Evolutionary conservation across 768 basidiomycete species (phyloP), one percentile per base, ranked within the genome.

Genomic region (Phaeotremella skinneri): DNA sequence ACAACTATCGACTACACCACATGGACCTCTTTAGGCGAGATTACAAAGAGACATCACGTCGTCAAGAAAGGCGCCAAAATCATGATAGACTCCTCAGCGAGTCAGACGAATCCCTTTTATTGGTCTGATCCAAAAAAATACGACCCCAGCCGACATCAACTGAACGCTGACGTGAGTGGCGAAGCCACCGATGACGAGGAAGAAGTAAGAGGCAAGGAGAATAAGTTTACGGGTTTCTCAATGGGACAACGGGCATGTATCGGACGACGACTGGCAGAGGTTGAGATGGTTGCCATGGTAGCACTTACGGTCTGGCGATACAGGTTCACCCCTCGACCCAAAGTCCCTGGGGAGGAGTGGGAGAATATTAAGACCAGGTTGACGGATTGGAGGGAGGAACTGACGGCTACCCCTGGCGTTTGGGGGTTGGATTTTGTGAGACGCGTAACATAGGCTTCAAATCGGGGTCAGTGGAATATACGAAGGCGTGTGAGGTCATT

Each of bases 221-320:
- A 45, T 23, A 23, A 45, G 6, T 67, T 58, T 27, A 52, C 49
- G 14, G 59, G 54, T 16, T 69, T 66, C 58, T 50, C 58, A 7
- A 2, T 56, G 14, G 68, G 68, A 14, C 37, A 23, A 26, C 52
- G 68, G 34, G 49, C 42, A n/a, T 69, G 64, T 31, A 51, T 69
- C 26, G 68, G 68, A 6, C 64, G 64, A 52, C 5, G 63, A 29
- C 63, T 69, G 23, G 64, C 68, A 2, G 68, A 69, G 47, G 58
- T 64, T n/a, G 68, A 69, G 31, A 63, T 64, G 56, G 58, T 59
- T 11, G 42, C 49, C 2, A 49, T 69, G 30, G 41, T 69, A n/a
- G 49, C 59, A 26, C 48, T 55, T 21, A 17, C 59, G 26, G 45
- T 55, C 30, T 56, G 54, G 48, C 29, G 54, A 25, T 68, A 49